Base-by-base conservation (phyloP, 441 rosid species). In the Corymbia citriodora region DNA sequence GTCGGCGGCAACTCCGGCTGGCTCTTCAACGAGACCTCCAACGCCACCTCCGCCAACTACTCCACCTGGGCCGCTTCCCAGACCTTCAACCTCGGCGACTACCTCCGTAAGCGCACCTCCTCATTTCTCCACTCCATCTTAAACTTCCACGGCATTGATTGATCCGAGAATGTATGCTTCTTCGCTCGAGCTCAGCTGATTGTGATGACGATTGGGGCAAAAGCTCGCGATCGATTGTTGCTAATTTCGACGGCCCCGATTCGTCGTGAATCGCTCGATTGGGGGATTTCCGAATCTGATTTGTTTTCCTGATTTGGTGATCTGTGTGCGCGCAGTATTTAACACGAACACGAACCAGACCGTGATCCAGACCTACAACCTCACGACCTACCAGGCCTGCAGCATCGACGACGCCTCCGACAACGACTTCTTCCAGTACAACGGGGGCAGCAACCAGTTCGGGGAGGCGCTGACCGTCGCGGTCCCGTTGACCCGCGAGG, bases 21-120 rank as follows among this genome's bases (percentile, higher is more conserved):
- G 98, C 90, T 93, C 91, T 95, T 95, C 94, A 88, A 93, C 89
- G 90, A 93, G 91, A 90, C 91, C 91, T 89, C 93, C 53, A 96
- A 94, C 94, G 68, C 93, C 88, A n/a, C 96, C 74, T 91, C 93
- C 61, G 68, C 91, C n/a, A 92, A 94, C 89, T 96, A 94, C 94
- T 33, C 95, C n/a, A 89, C 94, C 40, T 95, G 96, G 97, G 96
- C 96, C 12, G 90, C 95, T 23, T 31, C 90, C 48, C 92, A 92
- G 65, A 92, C 96, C 57, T 96, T 95, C 94, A 91, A 89, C 92
- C 95, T 95, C 52, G 97, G 98, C 88, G 98, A 96, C 92, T 94
- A 59, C 81, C 95, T 96, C 87, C 90, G 98, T 95, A 93, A 94
- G 95, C 49, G n/a, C 85, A 25, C 7, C 53, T 49, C 88, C 27